Evolutionary conservation across 2,329 filamentous ascomycete genomes (phyloP).

Genomic region (Zasmidium angulare): DNA sequence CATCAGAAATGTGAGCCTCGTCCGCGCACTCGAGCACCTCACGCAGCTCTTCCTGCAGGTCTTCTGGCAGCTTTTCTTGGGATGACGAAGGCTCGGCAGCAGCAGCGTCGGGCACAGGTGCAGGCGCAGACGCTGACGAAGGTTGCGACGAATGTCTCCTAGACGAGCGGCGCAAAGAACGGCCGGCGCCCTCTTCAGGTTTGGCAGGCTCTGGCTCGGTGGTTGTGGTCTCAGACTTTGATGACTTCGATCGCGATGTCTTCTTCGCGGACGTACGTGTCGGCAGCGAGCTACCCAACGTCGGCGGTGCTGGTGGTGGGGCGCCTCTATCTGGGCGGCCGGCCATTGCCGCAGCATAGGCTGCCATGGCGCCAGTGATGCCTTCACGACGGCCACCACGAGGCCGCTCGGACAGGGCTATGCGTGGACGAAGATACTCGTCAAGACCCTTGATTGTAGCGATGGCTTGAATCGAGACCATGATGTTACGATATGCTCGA

Average conservation of each 20-base stretch:
- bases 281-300: constrained; percentile 30
- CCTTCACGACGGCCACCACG: constrained; percentile 56
- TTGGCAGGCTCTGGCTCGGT: constrained; percentile 19
- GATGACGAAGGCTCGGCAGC: constrained; percentile 44
- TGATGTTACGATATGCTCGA: constrained; percentile 83
- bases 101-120: constrained; percentile 13
- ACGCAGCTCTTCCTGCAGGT: constrained; percentile 57
- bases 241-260: constrained; percentile 22
- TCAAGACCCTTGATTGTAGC: constrained; percentile 96
- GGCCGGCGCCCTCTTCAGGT: constrained; percentile 21
- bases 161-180: constrained; percentile 34
- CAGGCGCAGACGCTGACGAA: constrained; percentile 18
- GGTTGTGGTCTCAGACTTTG: constrained; percentile 24
- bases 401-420: constrained; percentile 75
- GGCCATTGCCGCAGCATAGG: constrained; percentile 72
- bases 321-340: constrained; percentile 46
- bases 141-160: constrained; percentile 32
- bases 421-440: constrained; percentile 89
- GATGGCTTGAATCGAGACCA: constrained; percentile 98
- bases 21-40: constrained; percentile 88
- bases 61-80: constrained; percentile 44
- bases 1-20: constrained; percentile 77
- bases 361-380: constrained; percentile 68
- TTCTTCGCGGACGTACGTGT: constrained; percentile 27
- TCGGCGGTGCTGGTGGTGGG: constrained; percentile 35